Evolutionary conservation across 331 rosid genomes (phyloP), one percentile per base, ranked within the genome.

Genomic region (Rosa hybrid): DNA sequence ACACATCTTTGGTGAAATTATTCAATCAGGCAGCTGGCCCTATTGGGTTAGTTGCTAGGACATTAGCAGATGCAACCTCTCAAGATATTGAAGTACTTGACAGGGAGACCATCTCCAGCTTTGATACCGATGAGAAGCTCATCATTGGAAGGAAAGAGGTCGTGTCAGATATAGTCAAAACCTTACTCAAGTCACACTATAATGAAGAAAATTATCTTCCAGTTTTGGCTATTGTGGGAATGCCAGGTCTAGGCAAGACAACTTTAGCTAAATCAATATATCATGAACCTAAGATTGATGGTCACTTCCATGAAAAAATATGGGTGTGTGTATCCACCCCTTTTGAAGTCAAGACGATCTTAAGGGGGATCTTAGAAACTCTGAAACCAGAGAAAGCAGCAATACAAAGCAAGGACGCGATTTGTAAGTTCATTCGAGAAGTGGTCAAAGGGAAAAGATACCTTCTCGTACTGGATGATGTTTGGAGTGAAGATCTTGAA

Each of bases 211-310:
- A 60, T 27, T 3, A 71, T 30, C 51, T 72, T 30, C 6, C 44
- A 1, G 71, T 72, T 17, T 23, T 38, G 68, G 27, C 83, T 0
- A 38, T 72, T 12, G 72, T 72, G 12, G 83, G 78, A 8, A 5
- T 71, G 4, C 18, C 72, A 1, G 83, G 78, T 11, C 9, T 80
- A 0, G 77, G 78, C 0, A 80, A 80, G 45, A 72, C 83, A 9
- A 44, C 78, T 0, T 25, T 72, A 8, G 83, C 65, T 3, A 23
- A 80, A 48, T 3, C 17, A 0, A 6, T 81, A 4, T 80, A 18
- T 45, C 50, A 72, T n/a, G 30, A 62, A 0, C 1, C 59, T 1
- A 0, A 23, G 46, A 30, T 79, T 0, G 0, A 0, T 0, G 1
- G 0, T 0, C 16, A 57, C 23, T 79, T 79, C 38, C 11, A 45